A percentile compares a stretch with the other conserved stretches of the same genome.
phyloP scores from a whole-genome alignment of 805 yeast genomes.

The Metschnikowia orientalis region DNA sequence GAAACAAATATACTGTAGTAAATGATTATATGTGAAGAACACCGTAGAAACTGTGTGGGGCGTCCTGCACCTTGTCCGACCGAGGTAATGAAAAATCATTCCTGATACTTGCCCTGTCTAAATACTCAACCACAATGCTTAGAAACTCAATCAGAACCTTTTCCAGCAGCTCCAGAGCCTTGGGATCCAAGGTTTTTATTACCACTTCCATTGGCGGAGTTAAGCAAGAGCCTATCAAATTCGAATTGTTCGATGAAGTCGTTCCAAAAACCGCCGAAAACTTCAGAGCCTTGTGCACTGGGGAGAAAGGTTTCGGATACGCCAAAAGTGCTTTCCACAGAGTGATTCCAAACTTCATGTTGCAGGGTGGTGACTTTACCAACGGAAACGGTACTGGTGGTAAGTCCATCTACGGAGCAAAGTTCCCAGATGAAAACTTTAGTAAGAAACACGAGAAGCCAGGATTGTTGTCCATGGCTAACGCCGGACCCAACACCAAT shows the following conservation, averaged over 20 bases:
- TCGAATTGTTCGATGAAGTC: conserved; percentile 18
- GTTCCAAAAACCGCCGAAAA: conserved; percentile 19
- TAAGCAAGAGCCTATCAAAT: conserved; percentile 20
- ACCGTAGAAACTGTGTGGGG: not conserved
- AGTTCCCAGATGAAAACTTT: conserved; percentile 18
- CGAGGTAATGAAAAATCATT: conserved; percentile 1
- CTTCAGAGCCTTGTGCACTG: conserved; percentile 19
- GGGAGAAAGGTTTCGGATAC: conserved; percentile 20
- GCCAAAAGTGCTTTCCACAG: conserved; percentile 17
- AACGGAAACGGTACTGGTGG: conserved; percentile 17
- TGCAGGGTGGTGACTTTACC: conserved; percentile 18
- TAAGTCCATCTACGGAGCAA: conserved; percentile 18
- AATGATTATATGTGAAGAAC: not conserved
- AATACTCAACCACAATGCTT: conserved; percentile 16
- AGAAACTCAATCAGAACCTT: conserved; percentile 41
- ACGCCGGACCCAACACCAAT: conserved; percentile 18
- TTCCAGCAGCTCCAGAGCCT: conserved; percentile 42
- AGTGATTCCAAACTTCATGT: conserved; percentile 18
- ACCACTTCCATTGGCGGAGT: conserved; percentile 46
- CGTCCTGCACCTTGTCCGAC: conserved; percentile 2
- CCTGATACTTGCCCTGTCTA: not conserved
- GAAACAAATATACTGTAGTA: not conserved
- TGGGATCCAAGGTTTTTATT: conserved; percentile 53
- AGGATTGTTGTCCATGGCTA: conserved; percentile 19
- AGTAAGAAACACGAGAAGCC: conserved; percentile 16